These are phyloP conservation scores for Blastobotrys ciferrii DNA, from an alignment of 1,139 yeast species.

Conservation along the genomic window DNA sequence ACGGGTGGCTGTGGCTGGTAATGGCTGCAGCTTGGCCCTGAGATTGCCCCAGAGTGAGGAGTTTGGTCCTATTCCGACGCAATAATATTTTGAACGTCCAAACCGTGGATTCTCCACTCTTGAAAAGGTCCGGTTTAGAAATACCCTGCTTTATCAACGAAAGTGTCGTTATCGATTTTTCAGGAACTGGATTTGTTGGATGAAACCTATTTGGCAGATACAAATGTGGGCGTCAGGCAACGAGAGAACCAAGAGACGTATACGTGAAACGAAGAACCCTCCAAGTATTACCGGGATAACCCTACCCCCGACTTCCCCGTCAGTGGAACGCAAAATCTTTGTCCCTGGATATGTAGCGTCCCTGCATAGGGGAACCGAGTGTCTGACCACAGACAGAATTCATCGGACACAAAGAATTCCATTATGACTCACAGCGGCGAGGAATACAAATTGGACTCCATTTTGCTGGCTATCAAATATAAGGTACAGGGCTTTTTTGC, in stretches of 20 bases:
- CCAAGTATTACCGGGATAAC: conserved; percentile 25
- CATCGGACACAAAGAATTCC: conserved; percentile 23
- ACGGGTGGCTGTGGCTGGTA: conserved; percentile 43
- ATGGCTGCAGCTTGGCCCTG: conserved; percentile 44
- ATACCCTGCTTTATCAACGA: conserved; percentile 2
- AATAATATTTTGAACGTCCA: conserved; percentile 21
- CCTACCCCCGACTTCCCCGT: conserved; percentile 31
- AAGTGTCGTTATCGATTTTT: background rate
- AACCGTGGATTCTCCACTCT: conserved; percentile 8
- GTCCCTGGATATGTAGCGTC: conserved; percentile 32
- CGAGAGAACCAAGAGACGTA: conserved; percentile 20
- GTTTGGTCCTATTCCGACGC: conserved; percentile 26
- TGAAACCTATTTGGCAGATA: conserved; percentile 9
- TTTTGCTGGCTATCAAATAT: background rate
- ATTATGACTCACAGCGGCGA: background rate
- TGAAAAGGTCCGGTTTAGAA: conserved; percentile 16
- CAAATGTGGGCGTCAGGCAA: background rate
- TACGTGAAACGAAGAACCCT: conserved; percentile 23
- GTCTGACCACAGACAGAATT: conserved; percentile 28
- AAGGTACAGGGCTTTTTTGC: conserved; percentile 7
- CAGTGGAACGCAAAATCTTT: conserved; percentile 33
- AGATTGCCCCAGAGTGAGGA: conserved; percentile 21
- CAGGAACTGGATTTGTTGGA: conserved; percentile 20
- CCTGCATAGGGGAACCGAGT: conserved; percentile 28
- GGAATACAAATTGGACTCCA: background rate